Percentiles rank a stretch among this genome's conserved stretches.
phyloP scores from a whole-genome alignment of 768 basidiomycete genomes.

The Leccinum subtestaceum region DNA sequence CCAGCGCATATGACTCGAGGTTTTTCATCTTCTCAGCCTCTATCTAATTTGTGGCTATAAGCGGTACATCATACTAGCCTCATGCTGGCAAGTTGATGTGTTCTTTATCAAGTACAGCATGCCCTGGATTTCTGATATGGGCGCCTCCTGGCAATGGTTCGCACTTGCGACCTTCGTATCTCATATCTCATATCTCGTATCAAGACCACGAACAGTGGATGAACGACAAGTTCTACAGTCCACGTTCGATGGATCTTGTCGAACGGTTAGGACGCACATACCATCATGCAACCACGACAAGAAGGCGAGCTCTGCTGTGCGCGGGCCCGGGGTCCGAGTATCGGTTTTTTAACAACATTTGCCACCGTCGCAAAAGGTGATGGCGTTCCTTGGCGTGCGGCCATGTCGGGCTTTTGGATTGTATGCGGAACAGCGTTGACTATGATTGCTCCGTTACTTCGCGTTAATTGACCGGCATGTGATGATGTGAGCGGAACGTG shows the following conservation, averaged over 20 bases:
- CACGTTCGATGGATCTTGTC: constrained; percentile 1
- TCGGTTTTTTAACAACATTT: neutral
- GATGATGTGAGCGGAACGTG: neutral
- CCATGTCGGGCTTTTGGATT: neutral
- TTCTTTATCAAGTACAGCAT: constrained; percentile 12
- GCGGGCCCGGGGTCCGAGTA: constrained; percentile 6
- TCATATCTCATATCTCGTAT: neutral
- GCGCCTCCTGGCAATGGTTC: neutral
- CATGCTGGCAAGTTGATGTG: neutral
- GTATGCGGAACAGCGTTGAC: neutral
- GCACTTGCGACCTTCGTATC: neutral
- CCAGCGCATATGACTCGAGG: constrained; percentile 1
- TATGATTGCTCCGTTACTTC: constrained; percentile 3
- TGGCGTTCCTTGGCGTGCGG: constrained; percentile 5
- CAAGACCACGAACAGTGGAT: neutral
- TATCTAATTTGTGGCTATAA: constrained; percentile 2
- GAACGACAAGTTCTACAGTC: constrained; percentile 4
- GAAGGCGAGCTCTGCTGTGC: neutral
- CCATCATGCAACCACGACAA: neutral
- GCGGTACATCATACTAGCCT: neutral
- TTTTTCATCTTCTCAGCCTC: neutral
- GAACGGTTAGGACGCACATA: neutral
- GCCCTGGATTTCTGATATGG: constrained; percentile 4
- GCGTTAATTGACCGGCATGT: neutral
- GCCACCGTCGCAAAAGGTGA: neutral